Evolutionary conservation across 2,329 filamentous ascomycete genomes (phyloP), one percentile per base, ranked within the genome.

Genomic region (Talaromyces atroroseus): DNA sequence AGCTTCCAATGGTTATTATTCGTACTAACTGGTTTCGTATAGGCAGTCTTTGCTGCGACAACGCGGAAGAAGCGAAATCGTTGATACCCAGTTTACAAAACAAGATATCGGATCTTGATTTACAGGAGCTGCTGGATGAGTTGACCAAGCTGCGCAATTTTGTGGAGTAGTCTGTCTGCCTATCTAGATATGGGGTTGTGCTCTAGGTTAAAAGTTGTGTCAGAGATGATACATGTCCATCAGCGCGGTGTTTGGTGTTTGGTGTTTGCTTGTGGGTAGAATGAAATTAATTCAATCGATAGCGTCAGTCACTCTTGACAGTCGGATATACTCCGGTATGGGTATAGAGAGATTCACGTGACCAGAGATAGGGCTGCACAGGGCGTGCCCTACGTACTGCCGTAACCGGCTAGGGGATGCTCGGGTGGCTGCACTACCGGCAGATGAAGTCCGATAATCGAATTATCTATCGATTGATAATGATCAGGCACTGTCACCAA

Each of bases 11-110:
- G 4, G 26, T 5, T 4, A 29, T n/a, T 26, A 26, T 26, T 34
- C 29, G 10, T 34, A 34, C 29, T 34, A 12, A 34, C 29, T 52
- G 56, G 23, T 52, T 64, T 26, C 4, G 68, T 56, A 63, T 67
- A 95, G 92, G 91, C 34, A 95, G 90, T 32, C 79, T 99, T 40
- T 96, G 91, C 74, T 96, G 92, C 70, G 92, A 95, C 66, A 88
- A 86, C 46, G 88, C 90, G 58, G 94, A 99, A 69, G 95, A 99
- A 76, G 94, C 94, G 59, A 96, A 96, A 77, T 96, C 90, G 8
- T 81, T 99, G 58, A 95, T 99, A 61, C 95, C 94, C 1, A 96
- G 82, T 63, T 73, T 99, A 51, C 82, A 86, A 64, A 86, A 91
- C 73, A 99, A 99, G 77, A 95, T 97, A 67, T 82, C 82, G 59